Evolutionary conservation across 2,329 filamentous ascomycete genomes (phyloP).

Genomic region (Alternaria angustiovoidea): DNA sequence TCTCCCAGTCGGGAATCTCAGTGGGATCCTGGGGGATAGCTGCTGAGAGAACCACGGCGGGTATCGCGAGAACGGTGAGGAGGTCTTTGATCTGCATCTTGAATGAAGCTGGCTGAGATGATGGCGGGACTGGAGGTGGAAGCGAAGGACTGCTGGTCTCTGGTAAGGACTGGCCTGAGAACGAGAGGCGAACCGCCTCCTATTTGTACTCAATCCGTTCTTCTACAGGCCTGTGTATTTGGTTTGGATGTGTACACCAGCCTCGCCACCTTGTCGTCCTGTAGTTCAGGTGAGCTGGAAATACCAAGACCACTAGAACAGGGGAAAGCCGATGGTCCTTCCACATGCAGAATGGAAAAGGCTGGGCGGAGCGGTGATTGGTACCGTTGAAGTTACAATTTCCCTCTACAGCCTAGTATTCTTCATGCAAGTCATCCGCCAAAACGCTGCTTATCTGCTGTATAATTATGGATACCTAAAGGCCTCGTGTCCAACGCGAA

Average conservation of each 20-base stretch:
- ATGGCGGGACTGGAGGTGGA: not conserved
- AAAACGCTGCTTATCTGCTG: not conserved
- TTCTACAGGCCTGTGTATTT: not conserved
- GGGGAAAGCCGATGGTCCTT: not conserved
- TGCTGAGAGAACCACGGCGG: conserved; percentile 33
- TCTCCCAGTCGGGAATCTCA: conserved; percentile 9
- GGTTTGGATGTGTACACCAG: not conserved
- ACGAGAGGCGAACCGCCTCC: not conserved
- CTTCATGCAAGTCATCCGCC: not conserved
- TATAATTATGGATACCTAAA: not conserved
- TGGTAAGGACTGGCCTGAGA: conserved; percentile 1
- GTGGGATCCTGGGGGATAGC: conserved; percentile 32
- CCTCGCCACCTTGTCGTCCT: not conserved
- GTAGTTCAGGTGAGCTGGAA: not conserved
- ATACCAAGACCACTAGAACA: not conserved
- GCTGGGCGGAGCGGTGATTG: not conserved
- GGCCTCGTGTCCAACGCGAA: not conserved
- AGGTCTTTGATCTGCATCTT: conserved; percentile 7
- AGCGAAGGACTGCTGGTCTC: conserved; percentile 1
- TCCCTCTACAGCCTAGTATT: conserved; percentile 1
- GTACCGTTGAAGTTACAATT: not conserved
- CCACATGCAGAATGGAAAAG: not conserved
- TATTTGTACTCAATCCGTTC: not conserved
- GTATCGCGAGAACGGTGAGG: conserved; percentile 11
- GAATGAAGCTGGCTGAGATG: not conserved